Evolutionary conservation across 148 eudicot species (phyloP), one percentile per base, ranked within the genome.

Genomic region (Vaccinium darrowii): DNA sequence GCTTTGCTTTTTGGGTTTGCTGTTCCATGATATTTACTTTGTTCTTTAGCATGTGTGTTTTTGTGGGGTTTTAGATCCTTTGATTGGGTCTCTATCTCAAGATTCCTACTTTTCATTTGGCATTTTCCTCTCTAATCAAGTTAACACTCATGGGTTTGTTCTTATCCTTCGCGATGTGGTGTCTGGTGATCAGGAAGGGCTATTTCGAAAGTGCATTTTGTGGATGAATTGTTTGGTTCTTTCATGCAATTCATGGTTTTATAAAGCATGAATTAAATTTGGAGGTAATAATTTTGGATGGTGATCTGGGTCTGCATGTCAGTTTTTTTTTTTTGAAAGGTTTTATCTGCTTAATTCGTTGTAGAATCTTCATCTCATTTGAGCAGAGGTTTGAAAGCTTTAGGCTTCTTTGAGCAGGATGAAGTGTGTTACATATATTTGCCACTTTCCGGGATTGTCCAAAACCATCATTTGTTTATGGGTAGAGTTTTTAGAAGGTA

Each of bases 41-140:
- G 78, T 75, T 79, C 82, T 90, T 86, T 90, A 60, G 87, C 88
- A 82, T 90, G 54, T 84, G 89, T 90, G 84, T 87, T 39, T 85
- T 88, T 86, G 81, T 53, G 81, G 71, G 86, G 50, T 77, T 79
- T 78, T 86, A 81, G 91, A 85, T 85, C 86, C 73, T n/a, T 86
- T 53, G 87, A 81, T 86, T 81, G 92, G 90, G 82, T 91, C 87
- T 89, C 27, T 72, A 82, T 88, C 76, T 92, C 90, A 90, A 87
- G 94, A 90, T 92, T 92, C 86, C 78, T 91, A 88, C 85, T 87
- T 92, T 88, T 88, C 85, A 85, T 39, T 39, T 39, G 43, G 43
- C 89, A 71, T 81, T 88, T 87, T 58, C 73, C 80, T 86, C 85
- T 87, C 77, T 63, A 52, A 58, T 80, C 69, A 75, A 83, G 82